Evolutionary conservation across 129 eudicot species (phyloP).

Genomic region (Silybum marianum): DNA sequence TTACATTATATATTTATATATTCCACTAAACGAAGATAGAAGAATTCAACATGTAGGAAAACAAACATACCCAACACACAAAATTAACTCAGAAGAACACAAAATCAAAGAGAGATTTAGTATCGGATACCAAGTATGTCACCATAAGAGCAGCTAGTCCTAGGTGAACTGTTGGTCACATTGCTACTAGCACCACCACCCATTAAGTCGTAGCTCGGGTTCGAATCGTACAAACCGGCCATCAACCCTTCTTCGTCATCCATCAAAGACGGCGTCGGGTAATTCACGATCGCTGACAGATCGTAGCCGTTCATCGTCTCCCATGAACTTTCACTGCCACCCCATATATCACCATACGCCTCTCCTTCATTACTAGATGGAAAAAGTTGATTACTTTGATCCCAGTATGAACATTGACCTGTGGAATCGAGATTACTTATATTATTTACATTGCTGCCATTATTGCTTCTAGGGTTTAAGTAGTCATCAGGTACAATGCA

Average conservation of each 20-base stretch:
- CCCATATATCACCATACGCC: conserved; percentile 46
- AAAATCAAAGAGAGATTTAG: conserved; percentile 37
- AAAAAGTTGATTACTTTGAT: conserved; percentile 31
- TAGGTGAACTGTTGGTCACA: conserved; percentile 31
- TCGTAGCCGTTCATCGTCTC: conserved; percentile 59
- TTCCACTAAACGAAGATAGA: conserved; percentile 12
- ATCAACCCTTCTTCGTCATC: conserved; percentile 43
- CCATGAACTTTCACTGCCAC: conserved; percentile 49
- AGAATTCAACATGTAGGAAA: conserved; percentile 30
- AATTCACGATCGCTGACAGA: conserved; percentile 53
- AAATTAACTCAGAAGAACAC: conserved; percentile 18
- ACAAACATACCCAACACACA: conserved; percentile 35
- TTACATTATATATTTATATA: conserved; percentile 27
- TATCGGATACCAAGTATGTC: conserved; percentile 61
- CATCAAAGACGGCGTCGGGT: conserved; percentile 27
- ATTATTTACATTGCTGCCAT: conserved; percentile 6
- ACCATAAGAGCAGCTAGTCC: conserved; percentile 45
- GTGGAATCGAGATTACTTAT: conserved; percentile 5
- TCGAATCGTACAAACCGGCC: conserved; percentile 28
- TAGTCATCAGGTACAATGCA: conserved; percentile 86
- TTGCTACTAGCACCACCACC: conserved; percentile 25
- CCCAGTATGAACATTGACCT: conserved; percentile 30
- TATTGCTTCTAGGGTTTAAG: conserved; percentile 58
- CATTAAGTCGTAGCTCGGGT: conserved; percentile 30
- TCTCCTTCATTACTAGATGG: conserved; percentile 28